Evolutionary conservation across 768 basidiomycete species (phyloP).

Genomic region (Lactifluus pinguis): DNA sequence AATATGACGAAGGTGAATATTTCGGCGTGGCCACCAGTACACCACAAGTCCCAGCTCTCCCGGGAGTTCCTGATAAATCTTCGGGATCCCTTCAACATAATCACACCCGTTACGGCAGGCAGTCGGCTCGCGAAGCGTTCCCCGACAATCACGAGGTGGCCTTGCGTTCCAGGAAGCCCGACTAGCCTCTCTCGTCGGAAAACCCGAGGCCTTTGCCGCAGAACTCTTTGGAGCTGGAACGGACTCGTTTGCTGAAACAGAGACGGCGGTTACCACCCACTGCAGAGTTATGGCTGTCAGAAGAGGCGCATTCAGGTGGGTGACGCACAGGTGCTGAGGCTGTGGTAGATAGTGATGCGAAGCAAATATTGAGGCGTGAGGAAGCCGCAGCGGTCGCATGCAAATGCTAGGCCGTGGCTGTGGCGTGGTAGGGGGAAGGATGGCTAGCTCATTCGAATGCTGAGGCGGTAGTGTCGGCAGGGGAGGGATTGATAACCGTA

Average conservation of each 20-base stretch:
- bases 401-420: too few species aligned
- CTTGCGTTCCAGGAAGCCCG: conserved; percentile 61
- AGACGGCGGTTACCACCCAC: conserved; percentile 31
- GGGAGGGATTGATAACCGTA: too few species aligned
- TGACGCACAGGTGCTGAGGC: too few species aligned
- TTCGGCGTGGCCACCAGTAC: conserved; percentile 12
- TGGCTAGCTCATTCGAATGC: too few species aligned
- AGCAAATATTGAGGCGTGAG: too few species aligned
- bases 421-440: too few species aligned
- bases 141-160: conserved; percentile 54
- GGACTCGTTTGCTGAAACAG: conserved; percentile 35
- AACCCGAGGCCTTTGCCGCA: conserved; percentile 62
- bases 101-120: conserved; percentile 53
- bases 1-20: conserved; percentile 20
- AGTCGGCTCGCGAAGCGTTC: conserved; percentile 40
- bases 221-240: conserved; percentile 46
- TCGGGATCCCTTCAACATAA: conserved; percentile 34
- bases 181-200: conserved; percentile 60
- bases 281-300: conserved; percentile 55
- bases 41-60: conserved; percentile 11
- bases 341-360: too few species aligned
- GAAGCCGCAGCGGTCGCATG: too few species aligned
- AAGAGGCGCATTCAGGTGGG: conserved; percentile 23
- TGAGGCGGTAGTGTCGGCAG: too few species aligned
- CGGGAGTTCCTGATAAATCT: conserved; percentile 31